These are phyloP conservation scores for Magnaporthales sp. DNA, from an alignment of 2,329 filamentous ascomycete genomes.

Conservation along the genomic window DNA sequence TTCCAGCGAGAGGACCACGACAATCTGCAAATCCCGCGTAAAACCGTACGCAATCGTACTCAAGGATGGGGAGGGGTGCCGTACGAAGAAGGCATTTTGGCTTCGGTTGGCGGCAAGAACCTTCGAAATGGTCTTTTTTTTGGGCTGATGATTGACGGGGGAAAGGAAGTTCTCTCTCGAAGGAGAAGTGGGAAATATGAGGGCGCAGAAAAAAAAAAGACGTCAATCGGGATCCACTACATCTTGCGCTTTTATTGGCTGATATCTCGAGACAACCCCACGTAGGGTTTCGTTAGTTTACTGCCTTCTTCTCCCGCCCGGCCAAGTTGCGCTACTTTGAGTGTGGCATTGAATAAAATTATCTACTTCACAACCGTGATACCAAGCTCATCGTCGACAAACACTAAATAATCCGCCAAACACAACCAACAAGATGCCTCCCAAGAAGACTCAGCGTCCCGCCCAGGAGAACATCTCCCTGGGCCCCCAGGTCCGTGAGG, in stretches of 20 bases:
- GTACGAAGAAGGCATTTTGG: constrained; percentile 26
- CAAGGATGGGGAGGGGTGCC: constrained; percentile 13
- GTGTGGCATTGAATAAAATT: constrained; percentile 11
- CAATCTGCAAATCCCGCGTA: constrained; percentile 53
- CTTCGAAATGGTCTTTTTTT: constrained; percentile 6
- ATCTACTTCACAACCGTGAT: constrained; percentile 10
- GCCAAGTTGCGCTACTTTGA: constrained; percentile 5
- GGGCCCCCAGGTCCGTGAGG: constrained; percentile 93
- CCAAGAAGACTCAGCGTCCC: constrained; percentile 83
- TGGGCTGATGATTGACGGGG: constrained; percentile 12
- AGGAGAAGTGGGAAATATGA: background rate
- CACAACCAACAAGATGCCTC: constrained; percentile 55
- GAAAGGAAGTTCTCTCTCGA: constrained; percentile 1
- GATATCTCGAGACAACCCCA: background rate
- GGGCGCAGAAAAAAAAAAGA: background rate
- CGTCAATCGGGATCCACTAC: background rate
- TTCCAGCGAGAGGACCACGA: constrained; percentile 77
- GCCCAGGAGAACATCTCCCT: constrained; percentile 97
- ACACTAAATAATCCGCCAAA: constrained; percentile 18
- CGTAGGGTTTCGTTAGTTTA: background rate
- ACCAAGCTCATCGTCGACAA: constrained; percentile 14
- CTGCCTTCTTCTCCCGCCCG: constrained; percentile 6
- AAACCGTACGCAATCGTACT: constrained; percentile 4
- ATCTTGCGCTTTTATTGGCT: background rate
- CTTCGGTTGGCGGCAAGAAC: constrained; percentile 7